phyloP scores from a whole-genome alignment of 441 rosid species.

The Omphalea diandra region DNA sequence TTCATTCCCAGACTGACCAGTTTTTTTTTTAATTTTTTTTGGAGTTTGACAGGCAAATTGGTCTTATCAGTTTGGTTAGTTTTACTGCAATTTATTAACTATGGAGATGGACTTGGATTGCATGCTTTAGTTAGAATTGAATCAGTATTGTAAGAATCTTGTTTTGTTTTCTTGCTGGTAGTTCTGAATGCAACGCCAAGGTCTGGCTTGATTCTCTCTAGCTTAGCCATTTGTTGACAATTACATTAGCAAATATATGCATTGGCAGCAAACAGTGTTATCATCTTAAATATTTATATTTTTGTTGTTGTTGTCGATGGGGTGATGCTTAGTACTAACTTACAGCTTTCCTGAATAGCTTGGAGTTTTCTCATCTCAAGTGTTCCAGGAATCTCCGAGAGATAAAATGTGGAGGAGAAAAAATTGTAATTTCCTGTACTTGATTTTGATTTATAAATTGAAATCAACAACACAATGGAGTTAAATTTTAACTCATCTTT shows the following conservation, averaged over 20 bases:
- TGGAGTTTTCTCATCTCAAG: constrained; percentile 96
- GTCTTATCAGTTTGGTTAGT: not conserved
- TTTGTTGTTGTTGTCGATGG: constrained; percentile 14
- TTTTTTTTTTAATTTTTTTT: not conserved
- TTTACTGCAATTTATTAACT: not conserved
- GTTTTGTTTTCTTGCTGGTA: constrained; percentile 2
- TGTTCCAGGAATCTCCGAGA: constrained; percentile 85
- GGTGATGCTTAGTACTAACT: constrained; percentile 18
- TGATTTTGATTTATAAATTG: constrained; percentile 18
- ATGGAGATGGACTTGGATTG: constrained; percentile 1
- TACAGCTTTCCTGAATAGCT: constrained; percentile 56
- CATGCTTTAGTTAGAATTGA: constrained; percentile 9
- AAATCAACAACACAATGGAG: constrained; percentile 14
- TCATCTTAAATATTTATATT: constrained; percentile 11
- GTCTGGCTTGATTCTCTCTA: constrained; percentile 2
- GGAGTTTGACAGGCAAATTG: not conserved
- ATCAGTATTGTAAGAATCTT: not conserved
- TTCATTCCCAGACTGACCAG: not conserved
- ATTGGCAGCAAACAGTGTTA: not conserved
- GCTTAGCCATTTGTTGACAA: not conserved
- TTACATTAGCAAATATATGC: not conserved
- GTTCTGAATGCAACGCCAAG: constrained; percentile 7
- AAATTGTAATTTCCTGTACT: constrained; percentile 49
- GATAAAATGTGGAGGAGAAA: constrained; percentile 78
- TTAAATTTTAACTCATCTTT: constrained; percentile 27